Percentiles rank a stretch among this genome's conserved stretches.
These are phyloP conservation scores for Solanum hybrid DNA, from an alignment of 305 asterid species.

Conservation along the genomic window DNA sequence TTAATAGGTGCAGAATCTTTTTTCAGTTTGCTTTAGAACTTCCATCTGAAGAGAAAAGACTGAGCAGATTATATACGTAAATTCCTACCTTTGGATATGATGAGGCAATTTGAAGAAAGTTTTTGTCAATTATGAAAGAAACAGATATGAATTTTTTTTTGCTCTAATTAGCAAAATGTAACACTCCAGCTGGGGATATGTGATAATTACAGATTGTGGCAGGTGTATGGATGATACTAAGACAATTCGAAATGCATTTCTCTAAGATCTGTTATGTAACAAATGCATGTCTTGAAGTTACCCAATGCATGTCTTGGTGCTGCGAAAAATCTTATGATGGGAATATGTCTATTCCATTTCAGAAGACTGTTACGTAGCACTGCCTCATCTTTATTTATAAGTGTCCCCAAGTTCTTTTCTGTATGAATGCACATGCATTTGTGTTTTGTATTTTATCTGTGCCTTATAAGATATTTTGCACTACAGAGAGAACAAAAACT, in stretches of 20 bases:
- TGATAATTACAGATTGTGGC: neutral
- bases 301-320: neutral
- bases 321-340: neutral
- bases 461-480: slow-evolving; percentile 2
- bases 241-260: neutral
- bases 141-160: neutral
- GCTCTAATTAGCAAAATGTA: neutral
- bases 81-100: neutral
- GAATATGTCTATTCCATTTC: neutral
- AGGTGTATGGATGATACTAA: neutral
- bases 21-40: neutral
- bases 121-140: neutral
- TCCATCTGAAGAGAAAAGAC: neutral
- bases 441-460: neutral
- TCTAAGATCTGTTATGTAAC: neutral
- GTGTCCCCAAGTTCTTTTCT: neutral
- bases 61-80: neutral
- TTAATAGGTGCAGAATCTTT: neutral
- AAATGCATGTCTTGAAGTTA: neutral
- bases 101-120: neutral
- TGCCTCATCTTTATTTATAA: neutral
- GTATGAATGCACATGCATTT: neutral
- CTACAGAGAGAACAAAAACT: slow-evolving; percentile 89
- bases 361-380: neutral
- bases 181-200: neutral